Percentiles rank a stretch among this genome's conserved stretches.
phyloP scores from a whole-genome alignment of 495 filamentous ascomycete species.

The Podospora australis region DNA sequence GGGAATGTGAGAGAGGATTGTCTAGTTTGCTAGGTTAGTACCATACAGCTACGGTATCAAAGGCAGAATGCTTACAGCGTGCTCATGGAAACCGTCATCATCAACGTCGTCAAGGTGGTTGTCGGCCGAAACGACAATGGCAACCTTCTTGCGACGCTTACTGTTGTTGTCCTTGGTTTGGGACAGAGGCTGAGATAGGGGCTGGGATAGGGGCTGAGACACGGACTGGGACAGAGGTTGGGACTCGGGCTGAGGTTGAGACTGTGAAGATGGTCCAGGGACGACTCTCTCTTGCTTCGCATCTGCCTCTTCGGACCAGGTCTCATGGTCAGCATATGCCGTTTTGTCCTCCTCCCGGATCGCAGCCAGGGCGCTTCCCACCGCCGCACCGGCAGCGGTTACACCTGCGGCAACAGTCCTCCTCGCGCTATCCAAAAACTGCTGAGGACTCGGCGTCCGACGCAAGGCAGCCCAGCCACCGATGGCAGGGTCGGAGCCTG shows the following conservation, averaged over 20 bases:
- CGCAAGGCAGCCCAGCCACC: slow-evolving; percentile 67
- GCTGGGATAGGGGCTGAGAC: not conserved
- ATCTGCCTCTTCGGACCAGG: slow-evolving; percentile 78
- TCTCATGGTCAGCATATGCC: slow-evolving; percentile 73
- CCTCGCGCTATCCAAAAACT: slow-evolving; percentile 73
- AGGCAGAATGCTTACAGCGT: slow-evolving; percentile 58
- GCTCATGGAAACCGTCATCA: slow-evolving; percentile 59
- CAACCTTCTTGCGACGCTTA: slow-evolving; percentile 68
- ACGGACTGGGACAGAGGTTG: slow-evolving; percentile 4
- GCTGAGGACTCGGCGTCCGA: slow-evolving; percentile 82
- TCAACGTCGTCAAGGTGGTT: slow-evolving; percentile 51
- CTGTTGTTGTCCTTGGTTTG: slow-evolving; percentile 22
- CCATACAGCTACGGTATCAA: slow-evolving; percentile 3
- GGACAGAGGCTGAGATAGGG: not conserved
- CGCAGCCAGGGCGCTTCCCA: slow-evolving; percentile 71
- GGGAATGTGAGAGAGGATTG: slow-evolving; percentile 82
- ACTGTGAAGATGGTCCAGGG: slow-evolving; percentile 14
- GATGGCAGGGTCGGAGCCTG: slow-evolving; percentile 43
- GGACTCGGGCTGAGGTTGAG: not conserved
- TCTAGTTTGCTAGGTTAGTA: slow-evolving; percentile 46
- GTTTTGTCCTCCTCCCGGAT: slow-evolving; percentile 79
- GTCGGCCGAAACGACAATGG: slow-evolving; percentile 78
- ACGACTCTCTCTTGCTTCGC: slow-evolving; percentile 33
- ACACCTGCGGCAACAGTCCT: slow-evolving; percentile 71
- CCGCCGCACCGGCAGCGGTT: slow-evolving; percentile 73